Percentiles rank a stretch among this genome's conserved stretches.
Conservation (phyloP, 495 filamentous ascomycete species). For the Lepidopterella palustris region DNA sequence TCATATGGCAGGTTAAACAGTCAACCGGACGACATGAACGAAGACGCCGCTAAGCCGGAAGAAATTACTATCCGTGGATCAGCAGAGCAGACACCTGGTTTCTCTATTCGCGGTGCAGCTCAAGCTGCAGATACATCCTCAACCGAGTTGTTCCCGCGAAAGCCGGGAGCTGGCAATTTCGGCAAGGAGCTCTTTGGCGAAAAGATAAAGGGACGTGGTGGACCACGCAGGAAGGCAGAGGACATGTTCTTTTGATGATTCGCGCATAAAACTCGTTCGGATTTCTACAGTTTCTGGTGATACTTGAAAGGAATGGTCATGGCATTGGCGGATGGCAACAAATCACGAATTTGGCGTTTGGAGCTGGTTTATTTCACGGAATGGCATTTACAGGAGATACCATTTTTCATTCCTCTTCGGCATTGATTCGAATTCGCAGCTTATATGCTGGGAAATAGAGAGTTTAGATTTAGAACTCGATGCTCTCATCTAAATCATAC, state of each 20-base stretch:
- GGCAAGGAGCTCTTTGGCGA: slow-evolving; percentile 29
- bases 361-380: neutral
- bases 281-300: too few relatives aligned
- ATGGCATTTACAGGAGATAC: neutral
- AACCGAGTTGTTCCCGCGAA: slow-evolving; percentile 29
- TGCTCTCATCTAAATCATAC: too few relatives aligned
- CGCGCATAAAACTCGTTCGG: neutral
- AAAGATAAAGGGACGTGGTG: slow-evolving; percentile 30
- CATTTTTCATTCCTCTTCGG: neutral
- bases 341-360: neutral
- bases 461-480: too few relatives aligned
- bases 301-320: neutral
- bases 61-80: slow-evolving; percentile 30
- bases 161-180: slow-evolving; percentile 20
- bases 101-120: slow-evolving; percentile 26
- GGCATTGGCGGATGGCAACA: neutral
- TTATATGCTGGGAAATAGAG: too few relatives aligned
- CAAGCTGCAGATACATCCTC: slow-evolving; percentile 4
- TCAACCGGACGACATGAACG: neutral
- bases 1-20: neutral
- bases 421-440: too few relatives aligned
- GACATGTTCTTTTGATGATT: slow-evolving; percentile 9
- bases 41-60: neutral
- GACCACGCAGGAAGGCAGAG: slow-evolving; percentile 19
- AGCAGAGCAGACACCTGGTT: slow-evolving; percentile 4